Evolutionary conservation across 2,329 filamentous ascomycete species (phyloP), one percentile per base, ranked within the genome.

Genomic region (Aspergillus luchuensis): DNA sequence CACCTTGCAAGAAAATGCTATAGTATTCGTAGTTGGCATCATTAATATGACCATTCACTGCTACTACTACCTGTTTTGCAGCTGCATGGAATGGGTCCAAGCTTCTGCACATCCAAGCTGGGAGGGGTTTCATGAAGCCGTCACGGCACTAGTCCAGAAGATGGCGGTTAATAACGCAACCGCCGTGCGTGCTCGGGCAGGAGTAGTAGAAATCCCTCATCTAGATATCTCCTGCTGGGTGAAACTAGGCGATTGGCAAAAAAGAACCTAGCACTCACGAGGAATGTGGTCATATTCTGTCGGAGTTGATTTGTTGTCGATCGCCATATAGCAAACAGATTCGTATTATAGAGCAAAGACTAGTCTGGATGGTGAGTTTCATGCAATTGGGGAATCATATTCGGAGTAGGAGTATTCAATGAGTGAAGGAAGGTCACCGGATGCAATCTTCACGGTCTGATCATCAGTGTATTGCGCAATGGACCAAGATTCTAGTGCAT

Each of bases 341-440:
- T 36, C 33, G 33, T 36, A 36, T 13, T 36, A 36, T 36, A 13
- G 21, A 57, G 25, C 28, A 23, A 33, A 45, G 25, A 23, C 17
- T 28, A 58, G 52, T 25, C 33, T 39, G 25, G 49, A 54, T 58
- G 57, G 60, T 54, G 58, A 50, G 56, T 30, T 30, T 11, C 28
- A 30, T 11, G 28, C 28, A 30, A 30, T 11, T 30, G 28, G 28
- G 28, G 28, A 30, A 30, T 30, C 28, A 30, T 30, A 30, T 15
- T 11, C 4, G 33, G 1, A 36, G 33, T 13, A 36, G 33, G 33
- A 13, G 33, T 6, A 13, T 15, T 36, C 33, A 4, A 8, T 11
- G 10, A 36, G 33, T 36, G 10, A 36, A 36, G 33, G 5, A 50
- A 13, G 47, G 25, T 8, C 25, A 30, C 25, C 25, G 25, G 13